Percentiles rank a stretch among this genome's conserved stretches.
Conservation (phyloP, 129 eudicot genomes). For the Sambucus nigra region DNA sequence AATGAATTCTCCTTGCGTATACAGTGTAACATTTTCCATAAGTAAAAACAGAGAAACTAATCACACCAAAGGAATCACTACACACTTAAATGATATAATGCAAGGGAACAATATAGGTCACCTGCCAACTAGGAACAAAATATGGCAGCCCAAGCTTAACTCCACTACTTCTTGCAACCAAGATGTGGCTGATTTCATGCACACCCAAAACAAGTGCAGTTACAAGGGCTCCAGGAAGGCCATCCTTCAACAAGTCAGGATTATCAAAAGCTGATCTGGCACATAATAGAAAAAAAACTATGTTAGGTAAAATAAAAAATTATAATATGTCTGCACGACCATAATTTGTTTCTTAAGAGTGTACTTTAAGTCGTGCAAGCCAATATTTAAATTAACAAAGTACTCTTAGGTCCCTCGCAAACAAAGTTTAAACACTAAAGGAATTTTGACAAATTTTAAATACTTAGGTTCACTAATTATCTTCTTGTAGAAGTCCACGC, state of each 20-base stretch:
- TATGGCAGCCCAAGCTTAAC: constrained; percentile 50
- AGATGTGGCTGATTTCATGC: constrained; percentile 80
- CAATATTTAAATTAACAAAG: too few species aligned
- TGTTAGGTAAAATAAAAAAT: too few species aligned
- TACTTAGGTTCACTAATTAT: too few species aligned
- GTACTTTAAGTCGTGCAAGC: too few species aligned
- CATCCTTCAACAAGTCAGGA: constrained; percentile 61
- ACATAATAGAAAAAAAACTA: constrained; percentile 14
- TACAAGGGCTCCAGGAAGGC: constrained; percentile 94
- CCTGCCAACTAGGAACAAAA: constrained; percentile 99
- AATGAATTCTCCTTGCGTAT: too few species aligned
- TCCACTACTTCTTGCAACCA: constrained; percentile 66
- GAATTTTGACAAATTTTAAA: too few species aligned
- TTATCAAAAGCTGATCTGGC: constrained; percentile 79
- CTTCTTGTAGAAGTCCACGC: too few species aligned
- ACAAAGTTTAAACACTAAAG: too few species aligned
- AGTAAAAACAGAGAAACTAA: not conserved
- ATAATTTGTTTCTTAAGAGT: too few species aligned
- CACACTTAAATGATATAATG: not conserved
- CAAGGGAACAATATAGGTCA: constrained; percentile 7
- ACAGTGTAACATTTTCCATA: too few species aligned
- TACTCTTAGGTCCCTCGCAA: too few species aligned
- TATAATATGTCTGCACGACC: too few species aligned
- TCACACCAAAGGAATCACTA: not conserved
- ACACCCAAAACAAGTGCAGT: constrained; percentile 81